These are phyloP conservation scores for Neurospora sp. DNA, from an alignment of 495 filamentous ascomycete genomes.

Conservation along the genomic window DNA sequence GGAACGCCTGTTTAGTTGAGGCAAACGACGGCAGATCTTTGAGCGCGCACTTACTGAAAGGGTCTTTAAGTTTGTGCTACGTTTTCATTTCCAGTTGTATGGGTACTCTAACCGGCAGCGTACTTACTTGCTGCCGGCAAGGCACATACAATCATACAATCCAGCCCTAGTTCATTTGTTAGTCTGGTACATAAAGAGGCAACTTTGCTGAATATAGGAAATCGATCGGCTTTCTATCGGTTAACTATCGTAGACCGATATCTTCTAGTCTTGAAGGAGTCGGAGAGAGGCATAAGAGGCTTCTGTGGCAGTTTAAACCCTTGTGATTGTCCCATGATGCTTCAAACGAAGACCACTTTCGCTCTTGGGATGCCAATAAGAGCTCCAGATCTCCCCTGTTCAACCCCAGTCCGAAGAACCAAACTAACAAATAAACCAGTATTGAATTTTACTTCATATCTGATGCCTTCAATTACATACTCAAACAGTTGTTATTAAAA, in stretches of 20 bases:
- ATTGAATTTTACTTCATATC: background rate
- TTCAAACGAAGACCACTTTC: background rate
- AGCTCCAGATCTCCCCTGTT: background rate
- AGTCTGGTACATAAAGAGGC: background rate
- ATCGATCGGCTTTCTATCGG: background rate
- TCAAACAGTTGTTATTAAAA: background rate
- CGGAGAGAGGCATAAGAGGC: background rate
- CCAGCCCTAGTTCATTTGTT: background rate
- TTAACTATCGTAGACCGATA: background rate
- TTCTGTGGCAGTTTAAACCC: no score
- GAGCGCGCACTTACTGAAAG: background rate
- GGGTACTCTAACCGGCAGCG: background rate
- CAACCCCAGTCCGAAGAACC: background rate
- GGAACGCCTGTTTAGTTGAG: background rate
- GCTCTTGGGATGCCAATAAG: background rate
- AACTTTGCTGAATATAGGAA: background rate
- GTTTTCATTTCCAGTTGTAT: background rate
- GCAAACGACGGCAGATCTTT: background rate
- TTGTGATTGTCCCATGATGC: background rate
- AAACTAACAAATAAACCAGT: background rate
- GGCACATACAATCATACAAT: background rate
- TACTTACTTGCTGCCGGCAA: background rate
- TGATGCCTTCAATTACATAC: background rate
- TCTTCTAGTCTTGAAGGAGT: background rate
- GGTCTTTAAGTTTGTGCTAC: background rate